These are phyloP conservation scores for Eutypella sp. DNA, from an alignment of 2,329 filamentous ascomycete genomes.

Conservation along the genomic window DNA sequence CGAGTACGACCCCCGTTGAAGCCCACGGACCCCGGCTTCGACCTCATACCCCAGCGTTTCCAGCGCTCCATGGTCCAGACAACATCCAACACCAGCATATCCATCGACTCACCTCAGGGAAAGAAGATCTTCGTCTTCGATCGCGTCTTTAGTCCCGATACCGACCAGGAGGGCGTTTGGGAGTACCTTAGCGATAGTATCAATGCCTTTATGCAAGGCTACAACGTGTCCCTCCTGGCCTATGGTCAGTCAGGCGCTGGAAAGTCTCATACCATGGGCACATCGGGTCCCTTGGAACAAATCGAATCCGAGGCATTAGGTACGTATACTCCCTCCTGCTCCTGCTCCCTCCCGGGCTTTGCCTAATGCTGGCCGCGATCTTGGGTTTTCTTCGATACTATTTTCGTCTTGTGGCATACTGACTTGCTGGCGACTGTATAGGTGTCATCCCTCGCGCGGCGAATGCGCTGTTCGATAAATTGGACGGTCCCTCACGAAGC, in stretches of 20 bases:
- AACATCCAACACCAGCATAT: constrained; percentile 75
- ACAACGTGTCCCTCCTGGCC: constrained; percentile 95
- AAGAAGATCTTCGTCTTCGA: constrained; percentile 96
- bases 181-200: constrained; percentile 91
- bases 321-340: too few relatives aligned
- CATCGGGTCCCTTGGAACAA: constrained; percentile 78
- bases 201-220: constrained; percentile 84
- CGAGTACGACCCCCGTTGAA: constrained; percentile 85
- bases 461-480: constrained; percentile 77
- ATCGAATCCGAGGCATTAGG: constrained; percentile 68
- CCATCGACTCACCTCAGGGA: constrained; percentile 87
- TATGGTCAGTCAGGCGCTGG: constrained; percentile 97
- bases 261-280: constrained; percentile 99
- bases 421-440: constrained; percentile 29
- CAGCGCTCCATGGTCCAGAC: constrained; percentile 90
- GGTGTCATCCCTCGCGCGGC: constrained; percentile 95
- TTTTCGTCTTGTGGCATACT: not conserved
- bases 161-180: constrained; percentile 86
- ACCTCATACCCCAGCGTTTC: constrained; percentile 93
- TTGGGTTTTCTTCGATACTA: too few relatives aligned
- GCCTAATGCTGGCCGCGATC: too few relatives aligned
- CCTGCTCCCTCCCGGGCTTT: too few relatives aligned
- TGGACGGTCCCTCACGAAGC: constrained; percentile 52
- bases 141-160: constrained; percentile 80
- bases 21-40: constrained; percentile 81